phyloP scores from a whole-genome alignment of 73 alveolate species.

The Paraurostyla sp. region DNA sequence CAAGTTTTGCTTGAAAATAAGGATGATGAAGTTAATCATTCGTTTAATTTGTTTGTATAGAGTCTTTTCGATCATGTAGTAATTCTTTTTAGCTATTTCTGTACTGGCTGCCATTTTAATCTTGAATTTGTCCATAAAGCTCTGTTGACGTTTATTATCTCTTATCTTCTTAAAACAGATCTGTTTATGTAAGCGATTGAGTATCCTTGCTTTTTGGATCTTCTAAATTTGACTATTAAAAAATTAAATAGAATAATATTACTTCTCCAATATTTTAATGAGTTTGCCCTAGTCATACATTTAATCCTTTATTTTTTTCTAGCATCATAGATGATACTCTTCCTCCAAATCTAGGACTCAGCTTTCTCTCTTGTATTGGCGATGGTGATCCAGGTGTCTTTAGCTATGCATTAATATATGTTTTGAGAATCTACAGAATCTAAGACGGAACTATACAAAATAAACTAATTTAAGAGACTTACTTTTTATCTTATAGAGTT shows the following conservation, averaged over 20 bases:
- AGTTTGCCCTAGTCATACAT: neutral
- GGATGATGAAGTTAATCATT: neutral
- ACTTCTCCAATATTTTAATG: too few species aligned
- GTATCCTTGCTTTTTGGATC: too few species aligned
- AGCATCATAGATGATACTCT: neutral
- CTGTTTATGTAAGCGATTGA: too few species aligned
- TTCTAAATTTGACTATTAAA: too few species aligned
- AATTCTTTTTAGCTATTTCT: neutral
- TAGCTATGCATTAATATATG: neutral
- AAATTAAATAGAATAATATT: too few species aligned
- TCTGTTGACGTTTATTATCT: neutral
- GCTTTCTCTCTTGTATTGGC: conserved; percentile 20
- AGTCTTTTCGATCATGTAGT: too few species aligned
- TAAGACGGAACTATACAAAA: conserved; percentile 48
- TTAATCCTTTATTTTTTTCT: neutral
- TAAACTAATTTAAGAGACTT: neutral
- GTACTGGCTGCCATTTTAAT: neutral
- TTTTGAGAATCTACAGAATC: conserved; percentile 21
- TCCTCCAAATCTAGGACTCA: conserved; percentile 44
- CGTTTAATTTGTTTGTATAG: too few species aligned
- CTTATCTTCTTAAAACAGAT: too few species aligned
- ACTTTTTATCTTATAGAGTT: conserved; percentile 52
- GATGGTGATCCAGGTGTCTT: neutral
- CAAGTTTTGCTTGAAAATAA: neutral
- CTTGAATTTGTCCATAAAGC: neutral